These are phyloP conservation scores for Rhodosporidiobolus odoratus DNA, from an alignment of 768 basidiomycete genomes.

Conservation along the genomic window DNA sequence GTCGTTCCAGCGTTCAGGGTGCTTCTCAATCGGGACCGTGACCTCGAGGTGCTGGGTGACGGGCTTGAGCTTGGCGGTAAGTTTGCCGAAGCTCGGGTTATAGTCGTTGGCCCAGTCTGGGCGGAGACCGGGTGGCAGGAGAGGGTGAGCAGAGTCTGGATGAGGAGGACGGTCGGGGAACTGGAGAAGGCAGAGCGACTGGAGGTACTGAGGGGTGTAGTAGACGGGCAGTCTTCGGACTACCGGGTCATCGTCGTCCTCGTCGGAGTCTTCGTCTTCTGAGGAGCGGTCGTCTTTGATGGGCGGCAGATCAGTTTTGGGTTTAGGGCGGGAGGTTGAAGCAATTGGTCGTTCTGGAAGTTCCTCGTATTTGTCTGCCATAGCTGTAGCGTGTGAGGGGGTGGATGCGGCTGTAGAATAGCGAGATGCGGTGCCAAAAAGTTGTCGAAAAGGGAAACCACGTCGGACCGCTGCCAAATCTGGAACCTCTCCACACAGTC, in stretches of 20 bases:
- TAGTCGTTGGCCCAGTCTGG: conserved; percentile 31
- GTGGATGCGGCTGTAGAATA: no score
- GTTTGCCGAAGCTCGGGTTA: conserved; percentile 1
- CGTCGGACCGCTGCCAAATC: no score
- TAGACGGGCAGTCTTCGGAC: conserved; percentile 42
- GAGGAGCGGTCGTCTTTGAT: not conserved
- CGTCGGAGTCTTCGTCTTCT: not conserved
- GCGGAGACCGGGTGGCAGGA: conserved; percentile 38
- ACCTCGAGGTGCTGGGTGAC: conserved; percentile 41
- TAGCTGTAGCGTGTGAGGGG: not conserved
- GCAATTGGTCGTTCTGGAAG: not conserved
- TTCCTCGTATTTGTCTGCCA: conserved; percentile 13
- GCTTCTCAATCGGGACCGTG: conserved; percentile 39
- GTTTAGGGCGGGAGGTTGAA: not conserved
- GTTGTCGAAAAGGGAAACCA: not conserved
- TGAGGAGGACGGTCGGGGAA: conserved; percentile 42
- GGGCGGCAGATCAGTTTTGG: not conserved
- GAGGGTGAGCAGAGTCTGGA: conserved; percentile 39
- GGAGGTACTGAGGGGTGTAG: conserved; percentile 40
- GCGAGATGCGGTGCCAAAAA: not conserved
- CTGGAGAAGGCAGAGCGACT: conserved; percentile 43
- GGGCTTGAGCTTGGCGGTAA: conserved; percentile 42
- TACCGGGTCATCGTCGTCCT: conserved; percentile 39
- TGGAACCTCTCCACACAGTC: no score
- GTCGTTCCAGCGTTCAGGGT: conserved; percentile 39